Evolutionary conservation across 495 filamentous ascomycete genomes (phyloP).

Genomic region (Podospora pseudoanserina): DNA sequence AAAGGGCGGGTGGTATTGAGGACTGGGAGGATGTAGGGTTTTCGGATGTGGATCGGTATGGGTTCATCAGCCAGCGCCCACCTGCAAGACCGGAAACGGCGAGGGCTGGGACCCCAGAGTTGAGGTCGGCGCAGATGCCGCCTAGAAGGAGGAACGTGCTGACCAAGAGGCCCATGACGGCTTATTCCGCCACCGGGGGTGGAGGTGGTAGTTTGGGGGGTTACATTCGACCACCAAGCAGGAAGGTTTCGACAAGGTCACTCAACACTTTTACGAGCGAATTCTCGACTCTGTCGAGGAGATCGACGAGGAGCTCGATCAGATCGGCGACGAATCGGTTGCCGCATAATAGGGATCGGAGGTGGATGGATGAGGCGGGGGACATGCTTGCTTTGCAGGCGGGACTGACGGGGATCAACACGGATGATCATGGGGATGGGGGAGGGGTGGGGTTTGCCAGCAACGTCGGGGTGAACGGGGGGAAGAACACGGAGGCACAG

Average conservation of each 20-base stretch:
- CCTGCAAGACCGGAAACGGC: conserved; percentile 28
- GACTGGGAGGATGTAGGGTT: conserved; percentile 92
- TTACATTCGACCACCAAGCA: conserved; percentile 37
- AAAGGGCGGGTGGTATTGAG: conserved; percentile 80
- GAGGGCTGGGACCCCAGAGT: conserved; percentile 34
- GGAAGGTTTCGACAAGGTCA: conserved; percentile 51
- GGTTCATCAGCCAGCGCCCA: conserved; percentile 68
- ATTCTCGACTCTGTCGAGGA: conserved; percentile 51
- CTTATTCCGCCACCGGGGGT: conserved; percentile 34
- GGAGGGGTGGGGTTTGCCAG: neutral
- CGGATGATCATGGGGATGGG: conserved; percentile 41
- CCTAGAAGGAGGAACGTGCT: conserved; percentile 41
- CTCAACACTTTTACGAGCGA: conserved; percentile 49
- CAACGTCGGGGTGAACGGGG: conserved; percentile 36
- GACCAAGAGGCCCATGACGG: conserved; percentile 37
- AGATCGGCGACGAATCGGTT: conserved; percentile 69
- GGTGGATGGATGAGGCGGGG: conserved; percentile 76
- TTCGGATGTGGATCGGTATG: conserved; percentile 87
- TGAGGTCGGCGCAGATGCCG: conserved; percentile 31
- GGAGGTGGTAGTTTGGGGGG: conserved; percentile 10
- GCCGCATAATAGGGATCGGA: conserved; percentile 70
- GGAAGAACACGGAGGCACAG: conserved; percentile 53
- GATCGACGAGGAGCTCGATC: conserved; percentile 52
- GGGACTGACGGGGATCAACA: conserved; percentile 57
- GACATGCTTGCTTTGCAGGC: conserved; percentile 84